Percentiles rank a stretch among this genome's conserved stretches.
phyloP scores from a whole-genome alignment of 2,329 filamentous ascomycete species.

The Penicillium freii region DNA sequence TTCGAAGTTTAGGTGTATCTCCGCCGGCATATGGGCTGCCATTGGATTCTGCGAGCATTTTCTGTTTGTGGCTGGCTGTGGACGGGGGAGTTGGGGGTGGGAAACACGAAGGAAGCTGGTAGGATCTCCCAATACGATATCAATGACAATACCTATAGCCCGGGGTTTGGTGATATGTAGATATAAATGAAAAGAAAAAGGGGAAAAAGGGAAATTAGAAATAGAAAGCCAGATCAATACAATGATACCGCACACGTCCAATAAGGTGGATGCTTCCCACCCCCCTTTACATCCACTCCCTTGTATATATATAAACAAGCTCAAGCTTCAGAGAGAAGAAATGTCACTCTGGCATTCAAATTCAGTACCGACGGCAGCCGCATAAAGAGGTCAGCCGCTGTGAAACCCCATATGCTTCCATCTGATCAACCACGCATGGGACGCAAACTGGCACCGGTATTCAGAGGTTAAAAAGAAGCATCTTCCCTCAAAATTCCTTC shows the following conservation, averaged over 20 bases:
- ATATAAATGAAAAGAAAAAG: slow-evolving; percentile 4
- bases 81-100: background rate
- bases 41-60: slow-evolving; percentile 32
- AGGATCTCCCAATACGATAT: background rate
- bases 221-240: slow-evolving; percentile 1
- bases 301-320: slow-evolving; percentile 22
- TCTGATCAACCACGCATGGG: slow-evolving; percentile 38
- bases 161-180: slow-evolving; percentile 1
- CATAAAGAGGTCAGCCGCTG: slow-evolving; percentile 39
- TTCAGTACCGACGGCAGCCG: slow-evolving; percentile 33
- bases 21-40: slow-evolving; percentile 22
- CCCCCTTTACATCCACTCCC: background rate
- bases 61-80: background rate
- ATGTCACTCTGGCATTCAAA: slow-evolving; percentile 32
- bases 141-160: background rate
- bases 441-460: slow-evolving; percentile 14
- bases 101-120: background rate
- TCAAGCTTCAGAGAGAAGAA: slow-evolving; percentile 20
- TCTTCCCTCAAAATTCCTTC: slow-evolving; percentile 1
- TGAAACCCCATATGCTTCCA: slow-evolving; percentile 36
- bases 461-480: slow-evolving; percentile 10
- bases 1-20: slow-evolving; percentile 37
- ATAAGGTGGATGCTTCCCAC: slow-evolving; percentile 7
- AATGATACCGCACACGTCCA: slow-evolving; percentile 8
- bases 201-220: slow-evolving; percentile 1